Evolutionary conservation across 805 yeast species (phyloP).

Genomic region (Starmerella cellae): DNA sequence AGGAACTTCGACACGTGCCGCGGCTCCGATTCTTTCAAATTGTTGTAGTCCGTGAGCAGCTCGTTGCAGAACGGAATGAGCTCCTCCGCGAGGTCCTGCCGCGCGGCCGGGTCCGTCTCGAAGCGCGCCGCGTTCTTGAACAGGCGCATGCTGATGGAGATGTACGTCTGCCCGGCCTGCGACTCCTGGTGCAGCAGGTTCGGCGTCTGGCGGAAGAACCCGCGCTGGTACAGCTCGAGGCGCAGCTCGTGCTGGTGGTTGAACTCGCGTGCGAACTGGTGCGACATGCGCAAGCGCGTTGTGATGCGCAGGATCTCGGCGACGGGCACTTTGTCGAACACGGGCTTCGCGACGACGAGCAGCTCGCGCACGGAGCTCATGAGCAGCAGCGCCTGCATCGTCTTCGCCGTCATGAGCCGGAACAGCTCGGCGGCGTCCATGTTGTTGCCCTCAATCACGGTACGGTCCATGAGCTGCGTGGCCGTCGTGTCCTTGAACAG

Average conservation of each 20-base stretch:
- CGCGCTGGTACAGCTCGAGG: slow-evolving; percentile 80
- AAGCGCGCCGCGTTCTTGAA: slow-evolving; percentile 46
- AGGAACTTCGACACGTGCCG: slow-evolving; percentile 76
- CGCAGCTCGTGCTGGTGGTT: slow-evolving; percentile 81
- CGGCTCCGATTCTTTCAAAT: slow-evolving; percentile 53
- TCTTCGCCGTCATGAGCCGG: slow-evolving; percentile 74
- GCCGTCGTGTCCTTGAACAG: slow-evolving; percentile 80
- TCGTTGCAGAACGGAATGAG: slow-evolving; percentile 56
- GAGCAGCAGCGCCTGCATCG: slow-evolving; percentile 79
- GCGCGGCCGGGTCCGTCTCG: slow-evolving; percentile 37
- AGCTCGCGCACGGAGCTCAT: slow-evolving; percentile 76
- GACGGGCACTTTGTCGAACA: slow-evolving; percentile 59
- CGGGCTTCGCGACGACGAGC: slow-evolving; percentile 41
- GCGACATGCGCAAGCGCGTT: slow-evolving; percentile 49
- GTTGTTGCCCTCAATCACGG: slow-evolving; percentile 13
- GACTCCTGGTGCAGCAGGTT: slow-evolving; percentile 86
- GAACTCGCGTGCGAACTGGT: slow-evolving; percentile 71
- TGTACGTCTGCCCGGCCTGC: slow-evolving; percentile 73
- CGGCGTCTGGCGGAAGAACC: slow-evolving; percentile 83
- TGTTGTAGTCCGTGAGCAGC: slow-evolving; percentile 55
- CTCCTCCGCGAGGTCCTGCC: slow-evolving; percentile 39
- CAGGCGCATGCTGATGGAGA: slow-evolving; percentile 65
- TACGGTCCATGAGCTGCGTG: slow-evolving; percentile 47
- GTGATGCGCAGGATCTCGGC: slow-evolving; percentile 48
- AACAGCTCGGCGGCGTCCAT: slow-evolving; percentile 37